Evolutionary conservation across 768 basidiomycete species (phyloP).

Genomic region (Russula compacta): DNA sequence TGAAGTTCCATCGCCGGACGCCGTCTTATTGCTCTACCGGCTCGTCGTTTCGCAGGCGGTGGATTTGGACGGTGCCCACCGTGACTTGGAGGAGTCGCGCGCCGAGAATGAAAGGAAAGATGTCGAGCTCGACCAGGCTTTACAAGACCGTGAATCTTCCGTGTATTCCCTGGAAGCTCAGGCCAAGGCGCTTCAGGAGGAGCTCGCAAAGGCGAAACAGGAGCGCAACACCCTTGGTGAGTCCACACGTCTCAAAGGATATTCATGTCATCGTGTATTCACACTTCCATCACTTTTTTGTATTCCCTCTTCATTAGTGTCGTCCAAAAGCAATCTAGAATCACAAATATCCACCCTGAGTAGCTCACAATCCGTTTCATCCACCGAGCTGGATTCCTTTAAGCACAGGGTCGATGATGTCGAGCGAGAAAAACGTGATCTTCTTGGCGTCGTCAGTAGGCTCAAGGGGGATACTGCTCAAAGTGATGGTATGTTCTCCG

Average conservation of each 20-base stretch:
- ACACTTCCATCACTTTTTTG: conserved; percentile 8
- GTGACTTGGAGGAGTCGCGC: conserved; percentile 61
- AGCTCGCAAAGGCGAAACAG: conserved; percentile 45
- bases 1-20: conserved; percentile 46
- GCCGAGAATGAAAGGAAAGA: conserved; percentile 66
- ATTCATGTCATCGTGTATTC: conserved; percentile 19
- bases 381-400: conserved; percentile 48
- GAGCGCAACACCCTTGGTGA: conserved; percentile 62
- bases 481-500: conserved; percentile 53
- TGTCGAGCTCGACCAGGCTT: conserved; percentile 74
- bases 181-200: conserved; percentile 43
- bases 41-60: conserved; percentile 47
- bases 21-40: conserved; percentile 54
- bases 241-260: conserved; percentile 21
- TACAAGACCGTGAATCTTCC: conserved; percentile 65
- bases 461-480: conserved; percentile 67
- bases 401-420: conserved; percentile 59
- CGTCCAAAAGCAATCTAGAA: conserved; percentile 40
- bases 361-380: conserved; percentile 52
- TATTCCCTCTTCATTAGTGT: conserved; percentile 27
- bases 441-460: conserved; percentile 74
- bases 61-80: conserved; percentile 45
- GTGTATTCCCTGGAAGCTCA: conserved; percentile 48
- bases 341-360: conserved; percentile 48
- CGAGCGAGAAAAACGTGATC: conserved; percentile 86